Base-by-base conservation (phyloP, 2,329 filamentous ascomycete species). In the Fusarium xylarioides region DNA sequence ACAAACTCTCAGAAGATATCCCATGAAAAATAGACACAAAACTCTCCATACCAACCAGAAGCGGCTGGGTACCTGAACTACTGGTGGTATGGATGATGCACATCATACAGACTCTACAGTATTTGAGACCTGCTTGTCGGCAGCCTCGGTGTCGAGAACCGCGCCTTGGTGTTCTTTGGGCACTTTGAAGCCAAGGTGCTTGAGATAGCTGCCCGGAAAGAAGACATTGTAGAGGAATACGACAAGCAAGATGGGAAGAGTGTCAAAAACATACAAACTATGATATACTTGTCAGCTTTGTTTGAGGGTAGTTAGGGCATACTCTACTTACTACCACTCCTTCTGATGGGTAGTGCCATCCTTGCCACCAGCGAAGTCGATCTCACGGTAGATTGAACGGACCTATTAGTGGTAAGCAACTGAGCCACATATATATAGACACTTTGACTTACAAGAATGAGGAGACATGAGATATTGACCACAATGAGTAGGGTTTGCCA, bases 321-420 rank as follows among this genome's bases (percentile, higher is more conserved):
- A 6, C 1, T 11, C 2, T 18, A 76, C 74, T 38, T 71, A 76
- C 71, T 73, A 76, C 74, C 74, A 76, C 60, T 76, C 74, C 9
- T 66, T 38, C 14, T 71, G 68, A 5, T 76, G 74, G 1, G 71
- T 74, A 28, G 35, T 52, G 0, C 74, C 74, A 26, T 50, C 50
- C 4, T 73, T 76, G 0, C 74, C 74, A 1, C 65, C 74, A 1
- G 68, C 60, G 26, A 76, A 76, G 4, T 76, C 74, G 1, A 76
- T 52, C 56, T 74, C 72, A 43, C 74, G 74, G 12, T 63, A 76
- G 19, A 76, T 63, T 10, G 73, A 76, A 32, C 74, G 74, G 15
- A 76, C 42, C 74, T 75, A 5, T 4, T 15, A 4, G 5, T 4
- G 18, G 11, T 61, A 28, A 60, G 28, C 6, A 1, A 28, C 12